Base-by-base conservation (phyloP, 371 early-diverging fungal genomes). In the Sporodiniella umbellata region DNA sequence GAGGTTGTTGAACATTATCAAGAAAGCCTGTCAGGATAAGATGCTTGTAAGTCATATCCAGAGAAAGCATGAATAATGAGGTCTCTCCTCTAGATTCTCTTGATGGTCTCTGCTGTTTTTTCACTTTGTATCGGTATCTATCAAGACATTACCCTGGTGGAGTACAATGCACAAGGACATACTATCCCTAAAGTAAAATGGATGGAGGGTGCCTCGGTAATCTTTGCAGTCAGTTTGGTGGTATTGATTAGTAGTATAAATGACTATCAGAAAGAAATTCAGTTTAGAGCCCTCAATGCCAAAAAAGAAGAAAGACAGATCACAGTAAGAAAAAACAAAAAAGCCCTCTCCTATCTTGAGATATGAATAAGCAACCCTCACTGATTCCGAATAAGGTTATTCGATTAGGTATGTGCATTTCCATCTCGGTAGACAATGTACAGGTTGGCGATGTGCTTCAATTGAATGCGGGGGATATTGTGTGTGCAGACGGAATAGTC, bases 391-490 rank as follows among this genome's bases (percentile, higher is more conserved):
- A 12, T 33, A 28, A 89, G 81, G 85, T 76, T 21, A 74, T 81
- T 24, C 85, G 93, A 38, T 82, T 86, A 59, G 84, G 92, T 46
- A 70, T 82, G 26, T 84, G 86, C 48, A 65, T 77, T 8, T 72
- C 85, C 24, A 60, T 93, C 35, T 90, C 93, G n/a, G 85, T 94
- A 28, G 79, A 85, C 55, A 88, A 92, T 52, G 56, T 93, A 24
- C 81, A 88, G 61, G 90, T 96, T 11, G 95, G 96, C 21, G 97
- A 97, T 64, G 76, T 98, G 15, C 58, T 96, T 33, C 59, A 83
- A 24, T 68, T 98, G 23, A 93, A 95, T 58, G 90, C 95, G 7
- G 98, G 98, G 25, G 97, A 96, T 60, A 86, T 96, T 43, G 70
- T 96, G 28, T 75, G 88, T 1, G 96, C 88, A 11, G 98, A 98